Evolutionary conservation across 345 rosid species (phyloP).

Genomic region (Brassica rapa): DNA sequence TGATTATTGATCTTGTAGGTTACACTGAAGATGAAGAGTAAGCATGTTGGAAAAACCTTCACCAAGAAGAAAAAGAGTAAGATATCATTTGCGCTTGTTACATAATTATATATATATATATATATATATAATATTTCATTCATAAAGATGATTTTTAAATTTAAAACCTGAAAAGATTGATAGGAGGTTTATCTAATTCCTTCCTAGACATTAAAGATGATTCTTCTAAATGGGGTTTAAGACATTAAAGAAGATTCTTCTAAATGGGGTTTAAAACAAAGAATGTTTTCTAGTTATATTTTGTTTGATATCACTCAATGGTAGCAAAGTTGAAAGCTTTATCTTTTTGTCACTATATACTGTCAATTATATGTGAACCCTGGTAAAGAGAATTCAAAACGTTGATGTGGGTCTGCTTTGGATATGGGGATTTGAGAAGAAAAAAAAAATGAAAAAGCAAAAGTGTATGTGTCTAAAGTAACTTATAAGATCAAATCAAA

Average conservation of each 20-base stretch:
- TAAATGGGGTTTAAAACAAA: conserved; percentile 8
- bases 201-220: conserved; percentile 8
- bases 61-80: conserved; percentile 99
- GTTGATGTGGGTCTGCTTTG: conserved; percentile 58
- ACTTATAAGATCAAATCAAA: conserved; percentile 42
- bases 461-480: conserved; percentile 17
- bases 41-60: conserved; percentile 90
- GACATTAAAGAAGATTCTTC: conserved; percentile 17
- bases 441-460: conserved; percentile 31
- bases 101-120: background rate
- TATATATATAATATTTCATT: background rate
- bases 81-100: conserved; percentile 34
- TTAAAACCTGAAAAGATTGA: conserved; percentile 12
- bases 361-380: conserved; percentile 35
- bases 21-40: conserved; percentile 98
- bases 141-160: background rate
- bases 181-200: background rate
- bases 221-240: conserved; percentile 11
- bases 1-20: conserved; percentile 54
- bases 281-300: conserved; percentile 19
- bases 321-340: conserved; percentile 21
- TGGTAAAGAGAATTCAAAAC: conserved; percentile 36
- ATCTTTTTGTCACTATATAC: conserved; percentile 37
- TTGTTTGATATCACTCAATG: conserved; percentile 10
- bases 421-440: conserved; percentile 93